These are phyloP conservation scores for Mycena indigotica DNA, from an alignment of 768 basidiomycete species.

Conservation along the genomic window DNA sequence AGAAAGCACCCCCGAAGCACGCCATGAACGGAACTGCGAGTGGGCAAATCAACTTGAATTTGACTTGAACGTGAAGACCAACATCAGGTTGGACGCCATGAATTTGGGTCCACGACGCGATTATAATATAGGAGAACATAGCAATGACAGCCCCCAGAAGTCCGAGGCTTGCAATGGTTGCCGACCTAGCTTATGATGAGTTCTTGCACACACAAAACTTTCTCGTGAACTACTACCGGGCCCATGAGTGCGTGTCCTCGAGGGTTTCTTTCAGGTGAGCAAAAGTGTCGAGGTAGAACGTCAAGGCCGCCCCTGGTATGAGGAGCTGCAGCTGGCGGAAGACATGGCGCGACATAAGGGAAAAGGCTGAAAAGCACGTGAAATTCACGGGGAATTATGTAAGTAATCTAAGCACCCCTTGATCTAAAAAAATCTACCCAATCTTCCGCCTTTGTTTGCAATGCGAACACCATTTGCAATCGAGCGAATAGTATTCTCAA, in stretches of 20 bases:
- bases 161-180: constrained; percentile 54
- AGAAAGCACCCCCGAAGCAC: constrained; percentile 68
- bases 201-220: too few species aligned
- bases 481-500: not conserved
- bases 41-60: too few species aligned
- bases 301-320: constrained; percentile 65
- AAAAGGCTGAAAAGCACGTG: too few species aligned
- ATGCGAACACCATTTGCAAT: not conserved
- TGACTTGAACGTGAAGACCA: constrained; percentile 29
- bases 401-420: too few species aligned
- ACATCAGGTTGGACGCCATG: constrained; percentile 72
- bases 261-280: constrained; percentile 49
- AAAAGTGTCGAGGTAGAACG: constrained; percentile 63
- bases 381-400: too few species aligned
- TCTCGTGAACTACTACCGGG: too few species aligned
- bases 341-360: constrained; percentile 19
- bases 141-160: constrained; percentile 62
- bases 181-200: constrained; percentile 57
- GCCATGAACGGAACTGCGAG: constrained; percentile 73
- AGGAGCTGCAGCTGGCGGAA: constrained; percentile 51
- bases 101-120: constrained; percentile 67
- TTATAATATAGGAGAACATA: constrained; percentile 73
- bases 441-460: not conserved
- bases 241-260: constrained; percentile 47
- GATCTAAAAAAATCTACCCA: constrained; percentile 1